Percentiles rank a stretch among this genome's conserved stretches.
Conservation (phyloP, 192 early-diverging fungal genomes). For the Jimgerdemannia lactiflua region DNA sequence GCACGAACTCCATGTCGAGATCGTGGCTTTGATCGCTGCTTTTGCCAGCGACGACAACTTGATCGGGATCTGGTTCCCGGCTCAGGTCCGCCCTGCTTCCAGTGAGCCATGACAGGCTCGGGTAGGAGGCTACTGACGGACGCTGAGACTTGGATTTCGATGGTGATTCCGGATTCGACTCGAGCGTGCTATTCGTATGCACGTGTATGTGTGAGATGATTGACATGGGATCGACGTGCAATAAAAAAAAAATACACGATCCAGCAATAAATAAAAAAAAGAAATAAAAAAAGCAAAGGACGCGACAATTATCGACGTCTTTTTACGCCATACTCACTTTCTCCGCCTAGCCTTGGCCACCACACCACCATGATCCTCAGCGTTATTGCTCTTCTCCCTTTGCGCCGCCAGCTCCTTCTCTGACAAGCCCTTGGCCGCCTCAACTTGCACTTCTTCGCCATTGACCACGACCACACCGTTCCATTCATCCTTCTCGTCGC, state of each 20-base stretch:
- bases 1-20: neutral
- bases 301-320: too few species aligned
- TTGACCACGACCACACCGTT: conserved; percentile 21
- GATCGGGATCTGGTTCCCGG: neutral
- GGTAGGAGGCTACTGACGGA: neutral
- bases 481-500: conserved; percentile 20
- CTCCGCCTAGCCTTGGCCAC: neutral
- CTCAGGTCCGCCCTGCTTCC: neutral
- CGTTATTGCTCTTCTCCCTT: neutral
- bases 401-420: neutral
- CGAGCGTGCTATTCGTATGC: neutral
- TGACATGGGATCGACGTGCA: too few species aligned
- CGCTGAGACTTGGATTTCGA: neutral
- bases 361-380: neutral
- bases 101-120: neutral
- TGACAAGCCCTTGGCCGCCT: conserved; percentile 1
- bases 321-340: neutral
- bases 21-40: neutral
- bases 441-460: conserved; percentile 14
- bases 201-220: too few species aligned
- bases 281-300: too few species aligned
- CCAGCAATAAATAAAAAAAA: too few species aligned
- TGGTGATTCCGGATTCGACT: neutral
- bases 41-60: neutral
- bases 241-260: too few species aligned